Conservation (phyloP, 2,329 filamentous ascomycete genomes). For the Bipolaris victoriae region DNA sequence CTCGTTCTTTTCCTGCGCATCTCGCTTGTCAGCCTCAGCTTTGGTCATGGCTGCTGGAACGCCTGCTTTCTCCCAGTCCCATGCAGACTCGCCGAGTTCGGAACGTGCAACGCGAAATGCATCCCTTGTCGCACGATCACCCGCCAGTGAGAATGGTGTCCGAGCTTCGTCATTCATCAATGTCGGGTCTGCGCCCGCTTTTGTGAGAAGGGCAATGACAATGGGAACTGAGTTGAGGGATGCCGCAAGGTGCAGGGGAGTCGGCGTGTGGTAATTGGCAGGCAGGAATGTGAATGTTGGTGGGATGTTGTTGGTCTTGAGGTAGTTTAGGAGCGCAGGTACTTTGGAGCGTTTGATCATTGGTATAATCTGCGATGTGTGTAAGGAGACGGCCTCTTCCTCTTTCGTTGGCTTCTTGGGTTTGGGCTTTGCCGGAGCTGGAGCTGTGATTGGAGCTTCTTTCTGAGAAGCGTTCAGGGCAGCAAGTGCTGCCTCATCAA, state of each 20-base stretch:
- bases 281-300: slow-evolving; percentile 79
- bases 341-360: slow-evolving; percentile 89
- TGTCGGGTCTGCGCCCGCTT: slow-evolving; percentile 76
- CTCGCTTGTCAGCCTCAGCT: slow-evolving; percentile 72
- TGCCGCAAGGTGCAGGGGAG: slow-evolving; percentile 83
- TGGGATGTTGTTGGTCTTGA: slow-evolving; percentile 75
- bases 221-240: slow-evolving; percentile 78
- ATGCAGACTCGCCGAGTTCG: slow-evolving; percentile 77
- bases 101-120: slow-evolving; percentile 87
- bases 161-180: slow-evolving; percentile 70
- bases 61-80: slow-evolving; percentile 78
- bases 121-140: slow-evolving; percentile 84
- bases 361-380: slow-evolving; percentile 87
- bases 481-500: slow-evolving; percentile 69
- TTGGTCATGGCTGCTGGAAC: slow-evolving; percentile 75
- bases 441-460: slow-evolving; percentile 48
- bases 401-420: slow-evolving; percentile 74
- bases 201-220: slow-evolving; percentile 76
- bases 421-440: slow-evolving; percentile 52
- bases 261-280: slow-evolving; percentile 75
- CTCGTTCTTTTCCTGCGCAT: slow-evolving; percentile 72
- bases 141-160: slow-evolving; percentile 83
- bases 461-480: slow-evolving; percentile 54
- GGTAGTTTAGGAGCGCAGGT: slow-evolving; percentile 82
- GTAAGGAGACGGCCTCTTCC: slow-evolving; percentile 79